These are phyloP conservation scores for Trichomonas tenax DNA, from an alignment of 208 protist species.

Conservation along the genomic window DNA sequence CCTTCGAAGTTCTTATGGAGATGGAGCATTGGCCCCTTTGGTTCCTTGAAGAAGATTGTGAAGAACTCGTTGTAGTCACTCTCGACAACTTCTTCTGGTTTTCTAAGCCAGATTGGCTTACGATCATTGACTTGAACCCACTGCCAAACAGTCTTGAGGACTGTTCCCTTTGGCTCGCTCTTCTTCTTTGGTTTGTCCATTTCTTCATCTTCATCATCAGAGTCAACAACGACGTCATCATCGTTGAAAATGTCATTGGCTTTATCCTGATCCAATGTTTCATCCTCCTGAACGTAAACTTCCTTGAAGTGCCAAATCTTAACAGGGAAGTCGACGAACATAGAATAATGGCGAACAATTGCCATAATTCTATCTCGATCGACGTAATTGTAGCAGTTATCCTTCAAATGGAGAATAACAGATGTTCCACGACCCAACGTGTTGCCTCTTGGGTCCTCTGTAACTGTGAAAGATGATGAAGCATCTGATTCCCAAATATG, in stretches of 20 bases:
- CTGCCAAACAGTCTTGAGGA: constrained; percentile 51
- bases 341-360: not conserved
- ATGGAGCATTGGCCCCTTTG: constrained; percentile 70
- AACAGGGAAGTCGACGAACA: constrained; percentile 16
- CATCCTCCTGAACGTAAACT: not conserved
- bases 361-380: constrained; percentile 39
- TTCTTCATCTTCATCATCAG: constrained; percentile 31
- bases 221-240: not conserved
- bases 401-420: constrained; percentile 82
- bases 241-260: constrained; percentile 54
- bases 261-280: not conserved
- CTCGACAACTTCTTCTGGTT: constrained; percentile 69
- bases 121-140: constrained; percentile 86
- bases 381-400: constrained; percentile 83
- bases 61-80: constrained; percentile 98
- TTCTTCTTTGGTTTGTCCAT: constrained; percentile 33
- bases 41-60: constrained; percentile 79
- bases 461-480: constrained; percentile 73
- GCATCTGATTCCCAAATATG: constrained; percentile 93
- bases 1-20: constrained; percentile 91
- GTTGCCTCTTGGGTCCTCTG: constrained; percentile 62
- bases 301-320: not conserved
- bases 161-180: constrained; percentile 51
- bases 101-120: constrained; percentile 93
- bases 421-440: constrained; percentile 84